phyloP scores from a whole-genome alignment of 2,329 filamentous ascomycete genomes.

The Colletotrichum costaricense region DNA sequence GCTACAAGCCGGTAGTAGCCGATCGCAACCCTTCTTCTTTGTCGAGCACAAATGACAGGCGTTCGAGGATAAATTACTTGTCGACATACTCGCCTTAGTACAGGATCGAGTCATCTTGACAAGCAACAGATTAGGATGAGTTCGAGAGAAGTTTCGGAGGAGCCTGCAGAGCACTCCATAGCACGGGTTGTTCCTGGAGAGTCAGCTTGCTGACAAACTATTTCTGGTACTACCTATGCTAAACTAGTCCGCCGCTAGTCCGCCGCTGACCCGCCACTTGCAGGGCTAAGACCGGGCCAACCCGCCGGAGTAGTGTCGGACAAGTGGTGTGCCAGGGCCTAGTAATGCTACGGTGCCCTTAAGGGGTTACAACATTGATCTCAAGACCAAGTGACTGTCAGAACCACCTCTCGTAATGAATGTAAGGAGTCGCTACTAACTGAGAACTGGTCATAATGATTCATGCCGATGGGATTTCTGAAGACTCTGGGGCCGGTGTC shows the following conservation, averaged over 20 bases:
- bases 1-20: neutral
- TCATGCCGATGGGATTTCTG: no score
- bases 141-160: neutral
- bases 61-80: neutral
- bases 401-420: no score
- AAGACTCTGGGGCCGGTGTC: no score
- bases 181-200: no score
- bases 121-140: neutral
- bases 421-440: no score
- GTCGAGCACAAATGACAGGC: neutral
- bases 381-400: no score
- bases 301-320: neutral
- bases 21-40: neutral
- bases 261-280: neutral
- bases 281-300: neutral
- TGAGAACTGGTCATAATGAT: fast-evolving
- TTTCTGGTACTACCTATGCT: neutral
- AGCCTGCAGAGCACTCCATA: neutral
- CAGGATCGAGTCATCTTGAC: neutral
- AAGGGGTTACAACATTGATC: no score
- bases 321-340: neutral
- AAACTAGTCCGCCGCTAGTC: neutral
- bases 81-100: neutral
- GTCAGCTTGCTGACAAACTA: neutral
- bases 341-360: neutral